Base-by-base conservation (phyloP, 345 rosid species). In the Gossypium longicalyx region DNA sequence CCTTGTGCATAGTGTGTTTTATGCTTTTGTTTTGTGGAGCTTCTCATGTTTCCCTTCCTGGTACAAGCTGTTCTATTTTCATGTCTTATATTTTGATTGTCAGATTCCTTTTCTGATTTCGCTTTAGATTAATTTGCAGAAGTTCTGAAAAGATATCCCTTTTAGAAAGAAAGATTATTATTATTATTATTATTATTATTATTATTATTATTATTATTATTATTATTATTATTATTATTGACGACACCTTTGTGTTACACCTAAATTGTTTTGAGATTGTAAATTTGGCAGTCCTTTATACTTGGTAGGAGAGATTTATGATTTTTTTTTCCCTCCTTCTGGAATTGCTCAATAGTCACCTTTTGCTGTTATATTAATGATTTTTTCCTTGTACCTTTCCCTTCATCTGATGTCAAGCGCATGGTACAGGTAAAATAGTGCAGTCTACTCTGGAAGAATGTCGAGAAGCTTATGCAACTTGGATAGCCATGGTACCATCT, bases 371-470 rank as follows among this genome's bases (percentile, higher is more conserved):
- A 48, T 49, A 48, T 68, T 25, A 25, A 49, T 67, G 58, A 74
- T 74, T 41, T 7, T 0, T 23, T 19, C 65, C 68, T 16, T 29
- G 44, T 47, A 3, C 2, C 15, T 43, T 10, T 44, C 2, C 12
- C 25, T 15, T 76, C 13, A 48, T 54, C 74, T 77, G 58, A 71
- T 77, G 38, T 27, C 41, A 47, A 2, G 9, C 22, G 16, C 74
- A 71, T 77, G 74, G 25, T 65, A 43, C 87, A 93, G 99, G 94
- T 47, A 93, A 89, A 83, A 95, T 95, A 80, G 85, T 95, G 86
- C 94, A 91, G 85, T 89, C 97, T 77, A 90, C 98, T 60, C 16
- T 89, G 84, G 97, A 93, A 71, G 97, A 93, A 79, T 93, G 98
- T 76, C 85, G 86, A 70, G 98, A 93, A 83, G 90, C 91, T 72